A percentile compares a stretch with the other conserved stretches of the same genome.
These are phyloP conservation scores for Xylaria arbuscula DNA, from an alignment of 2,329 filamentous ascomycete species.

Conservation along the genomic window DNA sequence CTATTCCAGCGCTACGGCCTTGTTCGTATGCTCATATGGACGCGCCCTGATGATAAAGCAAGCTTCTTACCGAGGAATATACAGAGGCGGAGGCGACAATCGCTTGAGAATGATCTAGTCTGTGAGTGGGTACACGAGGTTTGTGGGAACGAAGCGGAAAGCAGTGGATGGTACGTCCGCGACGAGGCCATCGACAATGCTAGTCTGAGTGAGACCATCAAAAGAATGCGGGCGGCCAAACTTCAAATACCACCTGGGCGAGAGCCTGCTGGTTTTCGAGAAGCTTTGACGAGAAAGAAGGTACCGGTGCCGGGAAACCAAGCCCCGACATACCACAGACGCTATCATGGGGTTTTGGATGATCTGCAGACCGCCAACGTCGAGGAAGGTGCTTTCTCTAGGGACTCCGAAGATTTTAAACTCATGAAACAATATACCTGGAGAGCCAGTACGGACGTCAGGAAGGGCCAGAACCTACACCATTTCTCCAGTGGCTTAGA, in stretches of 20 bases:
- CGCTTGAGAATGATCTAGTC: constrained; percentile 70
- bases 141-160: constrained; percentile 54
- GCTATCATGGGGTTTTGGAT: constrained; percentile 54
- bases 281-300: constrained; percentile 35
- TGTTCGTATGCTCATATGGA: constrained; percentile 82
- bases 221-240: constrained; percentile 60
- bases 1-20: constrained; percentile 81
- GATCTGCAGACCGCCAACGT: constrained; percentile 47
- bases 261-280: constrained; percentile 50
- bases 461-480: constrained; percentile 28
- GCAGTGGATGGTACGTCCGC: constrained; percentile 51
- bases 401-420: constrained; percentile 39
- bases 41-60: constrained; percentile 69
- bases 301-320: constrained; percentile 37
- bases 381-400: constrained; percentile 40
- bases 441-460: constrained; percentile 39
- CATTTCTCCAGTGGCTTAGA: background rate
- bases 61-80: constrained; percentile 70
- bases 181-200: constrained; percentile 62
- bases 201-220: constrained; percentile 54
- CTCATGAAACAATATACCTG: constrained; percentile 37
- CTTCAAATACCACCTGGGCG: constrained; percentile 60
- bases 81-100: constrained; percentile 64
- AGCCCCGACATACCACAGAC: constrained; percentile 52
- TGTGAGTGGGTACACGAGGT: constrained; percentile 70